A percentile compares a stretch with the other conserved stretches of the same genome.
These are phyloP conservation scores for Francoa sonchifolia DNA, from an alignment of 441 rosid species.

Conservation along the genomic window DNA sequence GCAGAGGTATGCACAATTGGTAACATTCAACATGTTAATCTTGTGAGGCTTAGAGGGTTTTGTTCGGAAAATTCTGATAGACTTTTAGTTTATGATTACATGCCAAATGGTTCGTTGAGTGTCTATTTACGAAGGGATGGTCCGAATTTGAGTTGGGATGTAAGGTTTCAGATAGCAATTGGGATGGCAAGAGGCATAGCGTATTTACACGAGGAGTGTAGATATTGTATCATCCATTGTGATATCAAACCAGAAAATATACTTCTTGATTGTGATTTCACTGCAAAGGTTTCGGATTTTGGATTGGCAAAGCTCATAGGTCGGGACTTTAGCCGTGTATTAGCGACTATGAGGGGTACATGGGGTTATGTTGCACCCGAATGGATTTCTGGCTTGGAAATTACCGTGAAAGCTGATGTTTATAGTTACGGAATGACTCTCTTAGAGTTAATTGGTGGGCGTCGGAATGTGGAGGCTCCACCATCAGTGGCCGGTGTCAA, in stretches of 20 bases:
- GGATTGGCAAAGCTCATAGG: conserved; percentile 79
- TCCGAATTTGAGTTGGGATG: conserved; percentile 55
- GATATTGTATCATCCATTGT: conserved; percentile 85
- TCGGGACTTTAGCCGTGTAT: conserved; percentile 71
- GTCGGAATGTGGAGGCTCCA: conserved; percentile 53
- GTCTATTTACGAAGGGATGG: conserved; percentile 34
- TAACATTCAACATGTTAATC: conserved; percentile 72
- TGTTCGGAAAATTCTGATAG: conserved; percentile 65
- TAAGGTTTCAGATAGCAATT: conserved; percentile 46
- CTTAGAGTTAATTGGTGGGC: conserved; percentile 68
- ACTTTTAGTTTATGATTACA: conserved; percentile 74
- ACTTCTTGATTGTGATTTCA: conserved; percentile 51
- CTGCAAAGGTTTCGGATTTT: conserved; percentile 68
- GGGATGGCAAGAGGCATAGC: conserved; percentile 76
- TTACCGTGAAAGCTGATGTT: conserved; percentile 76
- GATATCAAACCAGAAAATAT: conserved; percentile 91
- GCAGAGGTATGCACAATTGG: conserved; percentile 91
- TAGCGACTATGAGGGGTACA: conserved; percentile 81
- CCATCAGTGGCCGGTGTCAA: conserved; percentile 22
- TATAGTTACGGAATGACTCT: conserved; percentile 89
- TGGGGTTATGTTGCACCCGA: conserved; percentile 92
- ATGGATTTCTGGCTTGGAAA: conserved; percentile 81
- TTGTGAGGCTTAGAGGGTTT: conserved; percentile 78
- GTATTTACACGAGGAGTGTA: conserved; percentile 76
- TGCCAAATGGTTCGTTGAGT: conserved; percentile 78